Evolutionary conservation across 2,329 filamentous ascomycete genomes (phyloP), one percentile per base, ranked within the genome.

Genomic region (Ophiocordyceps camponoti-rufipedis): DNA sequence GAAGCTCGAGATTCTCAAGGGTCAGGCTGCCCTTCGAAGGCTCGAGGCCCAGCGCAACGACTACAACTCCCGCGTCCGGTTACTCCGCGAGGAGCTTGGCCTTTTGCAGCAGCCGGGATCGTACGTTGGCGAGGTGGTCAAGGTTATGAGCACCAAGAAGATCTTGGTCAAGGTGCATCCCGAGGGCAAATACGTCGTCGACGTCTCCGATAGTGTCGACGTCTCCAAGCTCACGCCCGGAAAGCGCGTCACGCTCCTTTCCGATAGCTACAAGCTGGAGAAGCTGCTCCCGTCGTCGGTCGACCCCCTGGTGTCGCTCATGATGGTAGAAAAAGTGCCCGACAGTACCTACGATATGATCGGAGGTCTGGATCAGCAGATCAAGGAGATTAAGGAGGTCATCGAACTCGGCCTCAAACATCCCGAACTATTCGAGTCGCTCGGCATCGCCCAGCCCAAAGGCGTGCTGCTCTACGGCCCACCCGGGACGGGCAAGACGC

Each of bases 271-370:
- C 75, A 95, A 95, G 68, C 81, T 98, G 56, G 91, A 96, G 62
- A 95, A 95, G 72, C 93, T 96, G 69, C 79, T 98, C 10, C 91
- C 91, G 18, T 96, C 91, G 46, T 98, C 91, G 18, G 91, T 98
- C 60, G 91, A 98, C 60, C 91, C 91, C 35, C 82, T 98, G 48
- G 91, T 98, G 47, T 98, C 91, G 33, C 84, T 98, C 62, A 98
- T 98, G 91, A 98, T 98, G 91, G 91, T 98, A 45, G 91, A 98
- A 63, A 98, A 98, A 74, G 91, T 98, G 14, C 91, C 91, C 14
- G 91, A 98, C 72, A 95, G 87, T 70, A 98, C 91, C 61, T 98
- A 98, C 72, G 91, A 98, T 69, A 98, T 98, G 91, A 98, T 98
- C 63, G 91, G 91, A 67, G 91, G 91, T 54, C 71, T 98, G 50